Evolutionary conservation across 805 yeast species (phyloP).

Genomic region (Saccharomycopsis capsularis): DNA sequence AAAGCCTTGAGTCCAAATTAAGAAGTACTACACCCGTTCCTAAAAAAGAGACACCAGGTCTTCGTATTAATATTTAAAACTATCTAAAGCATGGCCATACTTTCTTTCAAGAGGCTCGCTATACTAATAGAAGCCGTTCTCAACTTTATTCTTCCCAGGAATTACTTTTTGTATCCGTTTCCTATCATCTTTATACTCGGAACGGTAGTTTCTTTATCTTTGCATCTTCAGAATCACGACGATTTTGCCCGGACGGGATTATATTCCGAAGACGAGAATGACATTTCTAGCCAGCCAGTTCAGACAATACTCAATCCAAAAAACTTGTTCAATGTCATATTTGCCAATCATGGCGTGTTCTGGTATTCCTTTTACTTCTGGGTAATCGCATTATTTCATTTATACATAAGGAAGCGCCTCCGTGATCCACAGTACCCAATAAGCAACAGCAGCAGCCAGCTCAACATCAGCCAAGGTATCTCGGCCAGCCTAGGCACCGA

Average conservation of each 20-base stretch:
- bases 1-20: too few species aligned
- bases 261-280: too few species aligned
- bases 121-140: not conserved
- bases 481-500: too few species aligned
- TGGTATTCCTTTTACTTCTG: slow-evolving; percentile 10
- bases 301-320: slow-evolving; percentile 1
- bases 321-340: slow-evolving; percentile 10
- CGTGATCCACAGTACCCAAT: not conserved
- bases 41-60: too few species aligned
- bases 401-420: not conserved
- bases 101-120: not conserved
- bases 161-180: not conserved
- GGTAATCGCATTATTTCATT: not conserved
- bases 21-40: too few species aligned
- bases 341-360: slow-evolving; percentile 1
- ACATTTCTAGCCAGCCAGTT: too few species aligned
- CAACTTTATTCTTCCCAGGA: not conserved
- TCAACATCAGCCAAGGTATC: too few species aligned
- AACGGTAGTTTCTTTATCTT: not conserved
- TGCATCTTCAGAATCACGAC: not conserved
- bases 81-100: not conserved
- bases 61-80: too few species aligned
- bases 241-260: not conserved
- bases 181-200: not conserved
- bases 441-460: not conserved